Conservation (phyloP, 495 filamentous ascomycete genomes). For the Neurospora sp. region DNA sequence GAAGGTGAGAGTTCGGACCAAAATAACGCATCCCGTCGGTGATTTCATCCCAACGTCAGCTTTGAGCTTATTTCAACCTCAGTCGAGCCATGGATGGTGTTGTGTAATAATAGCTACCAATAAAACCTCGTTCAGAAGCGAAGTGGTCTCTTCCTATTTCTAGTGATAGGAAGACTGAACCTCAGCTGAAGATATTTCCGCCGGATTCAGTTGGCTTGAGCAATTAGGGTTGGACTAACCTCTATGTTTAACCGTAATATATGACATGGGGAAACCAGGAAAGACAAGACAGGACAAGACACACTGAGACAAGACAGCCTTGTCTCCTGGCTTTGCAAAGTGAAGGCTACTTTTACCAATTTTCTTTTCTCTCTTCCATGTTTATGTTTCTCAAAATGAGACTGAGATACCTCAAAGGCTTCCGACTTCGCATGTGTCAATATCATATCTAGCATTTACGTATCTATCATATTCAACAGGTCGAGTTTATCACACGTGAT, state of each 20-base stretch:
- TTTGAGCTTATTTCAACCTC: background rate
- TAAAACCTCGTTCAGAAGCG: background rate
- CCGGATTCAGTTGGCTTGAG: background rate
- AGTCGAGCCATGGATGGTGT: background rate
- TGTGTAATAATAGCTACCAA: background rate
- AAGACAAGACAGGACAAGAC: background rate
- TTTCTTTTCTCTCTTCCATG: background rate
- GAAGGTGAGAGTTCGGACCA: background rate
- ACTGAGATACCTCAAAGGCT: background rate
- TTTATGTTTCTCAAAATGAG: background rate
- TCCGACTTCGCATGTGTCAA: background rate
- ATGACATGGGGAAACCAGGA: background rate
- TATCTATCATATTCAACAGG: background rate
- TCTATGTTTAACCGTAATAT: background rate
- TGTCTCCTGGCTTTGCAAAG: background rate
- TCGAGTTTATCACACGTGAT: background rate
- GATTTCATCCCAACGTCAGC: background rate
- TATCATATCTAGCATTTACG: background rate
- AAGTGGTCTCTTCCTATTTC: background rate
- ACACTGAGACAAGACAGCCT: background rate
- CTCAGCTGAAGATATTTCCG: background rate
- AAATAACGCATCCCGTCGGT: background rate
- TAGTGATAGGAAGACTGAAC: background rate
- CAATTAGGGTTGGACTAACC: background rate
- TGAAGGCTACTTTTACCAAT: background rate